Percentiles rank a stretch among this genome's conserved stretches.
phyloP scores from a whole-genome alignment of 768 basidiomycete species.

The Tulasnella sp. region DNA sequence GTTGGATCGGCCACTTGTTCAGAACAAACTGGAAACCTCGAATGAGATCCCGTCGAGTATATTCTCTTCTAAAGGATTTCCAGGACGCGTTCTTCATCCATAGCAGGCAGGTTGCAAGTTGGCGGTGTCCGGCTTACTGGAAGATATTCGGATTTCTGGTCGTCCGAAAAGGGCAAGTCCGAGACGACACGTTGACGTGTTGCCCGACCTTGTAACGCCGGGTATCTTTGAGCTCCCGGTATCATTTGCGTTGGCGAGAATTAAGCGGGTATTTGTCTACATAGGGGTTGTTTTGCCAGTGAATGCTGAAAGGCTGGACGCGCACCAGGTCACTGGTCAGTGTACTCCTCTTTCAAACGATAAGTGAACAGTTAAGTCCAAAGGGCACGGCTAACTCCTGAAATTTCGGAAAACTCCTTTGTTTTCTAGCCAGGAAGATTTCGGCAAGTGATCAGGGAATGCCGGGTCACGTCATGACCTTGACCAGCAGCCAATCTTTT shows the following conservation, averaged over 20 bases:
- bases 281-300: not conserved
- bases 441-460: not conserved
- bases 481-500: not conserved
- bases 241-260: not conserved
- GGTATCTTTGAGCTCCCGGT: not conserved
- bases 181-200: constrained; percentile 4
- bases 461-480: not conserved
- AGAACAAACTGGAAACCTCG: not conserved
- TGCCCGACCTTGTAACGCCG: not conserved
- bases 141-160: not conserved
- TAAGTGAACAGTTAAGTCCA: not conserved
- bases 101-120: not conserved
- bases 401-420: not conserved
- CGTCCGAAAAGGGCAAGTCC: constrained; percentile 8
- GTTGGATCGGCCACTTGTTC: not conserved
- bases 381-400: not conserved
- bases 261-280: not conserved
- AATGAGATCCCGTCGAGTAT: not conserved
- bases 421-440: not conserved
- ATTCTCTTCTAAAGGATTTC: not conserved
- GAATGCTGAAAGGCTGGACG: not conserved
- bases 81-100: not conserved
- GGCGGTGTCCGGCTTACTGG: not conserved
- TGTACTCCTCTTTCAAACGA: not conserved
- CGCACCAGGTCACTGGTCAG: not conserved